These are phyloP conservation scores for Corrigiola litoralis DNA, from an alignment of 179 eudicot species.

Conservation along the genomic window DNA sequence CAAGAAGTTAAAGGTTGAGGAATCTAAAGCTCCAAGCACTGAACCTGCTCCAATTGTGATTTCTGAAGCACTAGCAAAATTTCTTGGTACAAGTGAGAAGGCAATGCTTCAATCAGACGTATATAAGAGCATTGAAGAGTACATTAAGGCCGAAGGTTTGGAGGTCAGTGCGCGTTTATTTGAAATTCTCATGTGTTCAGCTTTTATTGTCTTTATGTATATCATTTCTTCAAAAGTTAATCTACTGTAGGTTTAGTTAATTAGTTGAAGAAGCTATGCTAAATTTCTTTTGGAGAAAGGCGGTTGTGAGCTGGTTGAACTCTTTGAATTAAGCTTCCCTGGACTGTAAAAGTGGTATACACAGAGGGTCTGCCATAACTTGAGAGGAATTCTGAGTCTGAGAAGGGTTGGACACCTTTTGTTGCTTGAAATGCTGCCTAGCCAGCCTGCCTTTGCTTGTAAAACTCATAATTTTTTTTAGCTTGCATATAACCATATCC, in stretches of 20 bases:
- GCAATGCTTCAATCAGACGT: slow-evolving; percentile 86
- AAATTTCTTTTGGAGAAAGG: neutral
- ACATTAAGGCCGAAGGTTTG: slow-evolving; percentile 64
- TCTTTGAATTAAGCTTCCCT: neutral
- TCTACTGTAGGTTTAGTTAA: too few species aligned
- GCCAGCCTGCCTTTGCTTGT: too few species aligned
- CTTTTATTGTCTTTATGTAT: neutral
- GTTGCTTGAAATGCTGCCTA: too few species aligned
- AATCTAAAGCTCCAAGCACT: slow-evolving; percentile 32
- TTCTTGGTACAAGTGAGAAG: slow-evolving; percentile 62
- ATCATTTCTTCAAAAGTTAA: too few species aligned
- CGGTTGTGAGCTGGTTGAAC: neutral
- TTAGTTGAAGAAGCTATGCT: too few species aligned
- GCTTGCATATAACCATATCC: too few species aligned
- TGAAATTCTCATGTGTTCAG: neutral
- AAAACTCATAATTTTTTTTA: too few species aligned
- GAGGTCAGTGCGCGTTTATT: slow-evolving; percentile 49
- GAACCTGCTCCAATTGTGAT: slow-evolving; percentile 48
- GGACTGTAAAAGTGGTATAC: neutral
- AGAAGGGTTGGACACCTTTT: too few species aligned
- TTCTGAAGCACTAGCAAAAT: slow-evolving; percentile 75
- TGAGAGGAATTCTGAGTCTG: too few species aligned
- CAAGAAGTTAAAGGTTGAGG: slow-evolving; percentile 58
- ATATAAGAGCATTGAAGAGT: slow-evolving; percentile 62
- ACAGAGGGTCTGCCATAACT: too few species aligned